Evolutionary conservation across 768 basidiomycete genomes (phyloP), one percentile per base, ranked within the genome.

Genomic region (Russula olivacea): DNA sequence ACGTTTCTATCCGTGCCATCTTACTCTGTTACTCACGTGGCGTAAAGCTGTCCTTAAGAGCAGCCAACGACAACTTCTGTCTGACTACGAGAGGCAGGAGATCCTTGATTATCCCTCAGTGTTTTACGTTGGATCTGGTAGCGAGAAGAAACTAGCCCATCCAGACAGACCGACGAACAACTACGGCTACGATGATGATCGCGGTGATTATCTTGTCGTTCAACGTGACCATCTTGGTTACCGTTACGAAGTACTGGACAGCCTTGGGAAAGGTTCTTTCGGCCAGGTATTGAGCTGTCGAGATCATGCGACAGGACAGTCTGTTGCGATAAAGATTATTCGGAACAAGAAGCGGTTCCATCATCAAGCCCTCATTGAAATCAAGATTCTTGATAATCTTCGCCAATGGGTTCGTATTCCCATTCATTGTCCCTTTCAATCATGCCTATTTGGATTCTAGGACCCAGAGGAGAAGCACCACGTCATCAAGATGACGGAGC

Each of bases 281-380:
- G 97, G 97, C 19, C 97, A 98, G 72, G 97, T 99, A 15, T 75
- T 98, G 21, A 88, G 91, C 71, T 98, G 96, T 74, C 87, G 96
- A 47, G 97, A 98, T 75, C 92, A 98, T 72, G 86, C 85, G 70
- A 93, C 94, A 14, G 97, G 97, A 11, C 84, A 91, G 69, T 94
- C 93, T n/a, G 92, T 98, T 11, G 97, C 97, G 19, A 87, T 99
- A 77, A 99, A 99, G 81, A 98, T 99, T 66, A 98, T 99, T 69
- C 86, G 97, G 45, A 98, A 98, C 79, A 98, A 98, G 81, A 98
- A 98, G 75, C 83, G 97, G 53, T 98, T 98, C 79, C 95, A 98
- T 73, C 92, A 96, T 70, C 97, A 98, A 74, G 97, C 96, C 0
- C 74, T 98, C 49, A 95, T 98, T n/a, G 97, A 98, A 77, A 96